These are phyloP conservation scores for Moesziomyces sp. DNA, from an alignment of 1,284 basidiomycete genomes.

Conservation along the genomic window DNA sequence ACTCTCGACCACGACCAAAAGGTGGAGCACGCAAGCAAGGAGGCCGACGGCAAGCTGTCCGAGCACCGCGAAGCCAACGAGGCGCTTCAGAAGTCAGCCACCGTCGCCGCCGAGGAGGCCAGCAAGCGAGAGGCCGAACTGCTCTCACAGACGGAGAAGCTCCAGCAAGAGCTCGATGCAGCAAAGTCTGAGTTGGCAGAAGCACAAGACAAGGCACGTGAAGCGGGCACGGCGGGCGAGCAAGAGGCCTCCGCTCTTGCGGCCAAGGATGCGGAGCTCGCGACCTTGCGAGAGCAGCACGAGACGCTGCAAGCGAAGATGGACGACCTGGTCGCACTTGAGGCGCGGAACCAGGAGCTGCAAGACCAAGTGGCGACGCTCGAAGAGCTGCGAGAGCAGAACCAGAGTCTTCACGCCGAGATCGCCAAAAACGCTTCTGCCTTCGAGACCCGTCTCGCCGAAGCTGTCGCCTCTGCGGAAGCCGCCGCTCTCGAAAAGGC, in stretches of 20 bases:
- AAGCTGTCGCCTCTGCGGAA: conserved; percentile 51
- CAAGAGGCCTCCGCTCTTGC: conserved; percentile 21
- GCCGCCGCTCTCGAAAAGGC: conserved; percentile 33
- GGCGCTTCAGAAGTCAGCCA: conserved; percentile 7
- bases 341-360: conserved; percentile 21
- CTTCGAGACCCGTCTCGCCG: conserved; percentile 27
- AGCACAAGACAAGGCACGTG: conserved; percentile 21
- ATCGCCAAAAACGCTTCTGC: conserved; percentile 22
- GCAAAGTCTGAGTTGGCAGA: conserved; percentile 19
- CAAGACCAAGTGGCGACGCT: conserved; percentile 8
- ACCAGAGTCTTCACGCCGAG: conserved; percentile 12
- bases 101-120: conserved; percentile 19
- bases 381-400: conserved; percentile 10
- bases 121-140: conserved; percentile 14
- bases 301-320: conserved; percentile 17
- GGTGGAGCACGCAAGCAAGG: conserved; percentile 2
- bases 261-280: conserved; percentile 36
- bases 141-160: conserved; percentile 21
- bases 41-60: conserved; percentile 17
- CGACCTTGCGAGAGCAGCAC: conserved; percentile 14
- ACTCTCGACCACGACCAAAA: conserved; percentile 31
- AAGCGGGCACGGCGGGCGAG: conserved; percentile 25
- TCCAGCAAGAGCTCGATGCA: conserved; percentile 25
- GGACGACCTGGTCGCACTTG: conserved; percentile 4
- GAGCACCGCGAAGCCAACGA: conserved; percentile 35